Evolutionary conservation across 192 early-diverging fungal genomes (phyloP), one percentile per base, ranked within the genome.

Genomic region (Gamsiella multidivaricata): DNA sequence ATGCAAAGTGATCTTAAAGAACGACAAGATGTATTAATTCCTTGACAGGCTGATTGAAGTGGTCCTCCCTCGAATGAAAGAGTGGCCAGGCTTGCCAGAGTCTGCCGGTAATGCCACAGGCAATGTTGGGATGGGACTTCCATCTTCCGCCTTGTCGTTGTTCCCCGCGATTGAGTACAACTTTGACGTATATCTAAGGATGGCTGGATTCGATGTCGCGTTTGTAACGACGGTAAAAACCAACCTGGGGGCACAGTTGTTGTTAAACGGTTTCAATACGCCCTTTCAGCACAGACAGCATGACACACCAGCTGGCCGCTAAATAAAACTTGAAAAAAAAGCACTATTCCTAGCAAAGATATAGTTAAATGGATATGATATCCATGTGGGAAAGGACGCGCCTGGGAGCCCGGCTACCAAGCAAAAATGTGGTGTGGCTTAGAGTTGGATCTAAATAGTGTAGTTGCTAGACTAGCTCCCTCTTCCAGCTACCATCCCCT

Each of bases 101-200:
- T 83, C 83, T 25, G 73, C 92, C 6, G 93, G 94, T 69, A 91
- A 97, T 67, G 89, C 87, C 33, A 88, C 90, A 53, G 96, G 96
- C 6, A 91, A 88, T 80, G 86, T 97, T 73, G 89, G 91, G 4
- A 81, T 98, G 70, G 91, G 91, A 23, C 91, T 98, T 65, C 94
- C 94, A 23, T 82, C 86, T 39, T 88, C 89, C 34, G 94, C 89
- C n/a, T 82, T 99, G 49, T 94, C 95, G n/a, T 80, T 94, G 73
- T 99, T 98, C 87, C 97, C 96, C 18, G 97, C 98, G 84, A 95
- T 99, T 73, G 97, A 99, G 82, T 87, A 91, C 49, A 92, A 94
- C 73, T 98, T 95, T 78, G 97, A 98, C 65, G 88, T 92, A 84
- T 96, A 91, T 74, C 97, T 96, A 10, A 79, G 88, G 52, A 86